Base-by-base conservation (phyloP, 345 rosid species). In the Kernera saxatilis region DNA sequence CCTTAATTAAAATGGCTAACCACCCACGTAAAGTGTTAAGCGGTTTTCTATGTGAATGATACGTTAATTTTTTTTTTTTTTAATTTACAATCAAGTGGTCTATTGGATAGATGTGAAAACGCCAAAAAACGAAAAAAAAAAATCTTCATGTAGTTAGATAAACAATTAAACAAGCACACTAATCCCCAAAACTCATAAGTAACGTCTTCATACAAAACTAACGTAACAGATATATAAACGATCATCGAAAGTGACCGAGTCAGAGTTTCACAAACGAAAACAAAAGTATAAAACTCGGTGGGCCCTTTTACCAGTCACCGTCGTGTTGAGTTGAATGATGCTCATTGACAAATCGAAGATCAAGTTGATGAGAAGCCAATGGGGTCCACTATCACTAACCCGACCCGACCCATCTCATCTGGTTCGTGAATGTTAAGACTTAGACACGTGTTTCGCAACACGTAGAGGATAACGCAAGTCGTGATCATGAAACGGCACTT, bases 391-490 rank as follows among this genome's bases (percentile, higher is more conserved):
- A 41, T 32, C 69, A 41, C 15, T 43, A 51, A 71, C 22, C 54
- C 45, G 65, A 44, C 27, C 62, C 48, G 55, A 62, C 18, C 22
- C 59, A 23, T 64, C 14, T 54, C 30, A 64, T 55, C 50, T 55
- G 25, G 29, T 50, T 70, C 22, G 32, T 11, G 32, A 15, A 2
- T 41, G 25, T 21, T 14, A 70, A 70, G 25, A 32, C 46, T 25
- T 25, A 37, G 59, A 37, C 69, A 63, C 56, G 76, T 72, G 70
- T 44, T 44, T 72, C 23, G 57, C 76, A 72, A 54, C 71, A 64
- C 29, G 35, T 36, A 45, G 23, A 5, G n/a, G 66, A 64, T 54
- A 54, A 45, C 26, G 58, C 6, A 55, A 55, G 51, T 19, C 49
- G 64, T 63, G 69, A 52, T 64, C 70, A 53, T 54, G 44, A 35